Evolutionary conservation across 129 eudicot genomes (phyloP), one percentile per base, ranked within the genome.

Genomic region (Arctium minus): DNA sequence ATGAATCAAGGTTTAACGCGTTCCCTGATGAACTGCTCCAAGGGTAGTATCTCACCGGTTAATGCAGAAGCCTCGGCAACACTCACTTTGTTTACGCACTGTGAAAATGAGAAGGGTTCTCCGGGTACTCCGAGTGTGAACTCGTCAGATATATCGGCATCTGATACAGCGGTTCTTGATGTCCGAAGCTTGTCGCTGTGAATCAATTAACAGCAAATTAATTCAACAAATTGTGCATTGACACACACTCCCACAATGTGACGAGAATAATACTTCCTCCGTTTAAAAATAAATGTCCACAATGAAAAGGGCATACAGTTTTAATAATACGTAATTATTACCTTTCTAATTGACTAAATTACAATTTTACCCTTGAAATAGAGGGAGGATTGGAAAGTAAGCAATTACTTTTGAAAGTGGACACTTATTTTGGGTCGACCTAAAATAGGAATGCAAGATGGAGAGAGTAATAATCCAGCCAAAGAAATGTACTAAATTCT

Each of bases 151-250:
- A 94, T 82, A 84, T 94, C 98, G 2, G 98, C 98, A 33, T 85
- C 92, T 42, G 98, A 92, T 62, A 92, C 84, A 22, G 91, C 90
- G 17, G 88, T 94, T 88, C 98, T 91, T 82, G 98, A 90, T 85
- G 96, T 90, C 73, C 98, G 86, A 27, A 94, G 97, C 88, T 92
- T 94, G 77, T 94, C 98, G 48, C 98, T 94, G 84, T 36, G 39
- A 75, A 80, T 32, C 70, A 72, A 78, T 44, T 9, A 4, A 29
- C 7, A 70, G 10, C 8, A 36, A 53, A 40, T 6, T 60, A 6
- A 8, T 3, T 73, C 1, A 73, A 3, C 39, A 42, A 30, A 5
- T 7, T 5, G 40, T 72, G 10, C 48, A 33, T 35, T 5, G n/a
- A 72, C 75, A 72, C 8, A 71, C 53, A 44, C 13, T 8, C 53